These are phyloP conservation scores for Epichloe sylvatica DNA, from an alignment of 2,329 filamentous ascomycete genomes.

Conservation along the genomic window DNA sequence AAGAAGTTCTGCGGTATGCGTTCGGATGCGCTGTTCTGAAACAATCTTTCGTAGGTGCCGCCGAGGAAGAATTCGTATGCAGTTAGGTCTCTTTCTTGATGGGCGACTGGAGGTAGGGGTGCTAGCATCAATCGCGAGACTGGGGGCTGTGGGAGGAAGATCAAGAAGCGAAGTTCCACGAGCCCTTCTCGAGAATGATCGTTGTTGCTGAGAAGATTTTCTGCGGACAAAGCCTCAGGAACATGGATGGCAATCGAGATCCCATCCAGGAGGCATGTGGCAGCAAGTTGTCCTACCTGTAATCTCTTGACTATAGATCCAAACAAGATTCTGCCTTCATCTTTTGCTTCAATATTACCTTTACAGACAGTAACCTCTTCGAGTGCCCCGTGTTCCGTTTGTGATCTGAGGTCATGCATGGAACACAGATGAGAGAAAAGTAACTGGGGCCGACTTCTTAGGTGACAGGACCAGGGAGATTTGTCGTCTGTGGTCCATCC, in stretches of 20 bases:
- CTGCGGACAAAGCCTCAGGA: neutral
- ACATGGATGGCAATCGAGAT: constrained; percentile 24
- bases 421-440: constrained; percentile 23
- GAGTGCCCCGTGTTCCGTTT: constrained; percentile 4
- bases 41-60: constrained; percentile 19
- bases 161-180: constrained; percentile 21
- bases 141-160: constrained; percentile 20
- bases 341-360: constrained; percentile 10
- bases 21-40: constrained; percentile 8
- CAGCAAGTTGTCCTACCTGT: constrained; percentile 20
- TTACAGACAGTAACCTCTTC: constrained; percentile 6
- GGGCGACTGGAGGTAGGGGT: constrained; percentile 7
- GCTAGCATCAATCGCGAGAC: constrained; percentile 13
- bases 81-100: constrained; percentile 3
- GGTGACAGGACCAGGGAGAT: constrained; percentile 13
- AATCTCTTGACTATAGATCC: constrained; percentile 21
- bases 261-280: constrained; percentile 17
- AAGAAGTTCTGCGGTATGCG: constrained; percentile 24
- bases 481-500: constrained; percentile 7
- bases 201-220: neutral
- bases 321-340: constrained; percentile 10
- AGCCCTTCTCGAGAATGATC: neutral
- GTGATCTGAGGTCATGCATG: constrained; percentile 17
- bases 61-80: constrained; percentile 18
- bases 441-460: constrained; percentile 14